These are phyloP conservation scores for Hemisphaericaspora xylofermentans DNA, from an alignment of 1,139 yeast species.

Conservation along the genomic window DNA sequence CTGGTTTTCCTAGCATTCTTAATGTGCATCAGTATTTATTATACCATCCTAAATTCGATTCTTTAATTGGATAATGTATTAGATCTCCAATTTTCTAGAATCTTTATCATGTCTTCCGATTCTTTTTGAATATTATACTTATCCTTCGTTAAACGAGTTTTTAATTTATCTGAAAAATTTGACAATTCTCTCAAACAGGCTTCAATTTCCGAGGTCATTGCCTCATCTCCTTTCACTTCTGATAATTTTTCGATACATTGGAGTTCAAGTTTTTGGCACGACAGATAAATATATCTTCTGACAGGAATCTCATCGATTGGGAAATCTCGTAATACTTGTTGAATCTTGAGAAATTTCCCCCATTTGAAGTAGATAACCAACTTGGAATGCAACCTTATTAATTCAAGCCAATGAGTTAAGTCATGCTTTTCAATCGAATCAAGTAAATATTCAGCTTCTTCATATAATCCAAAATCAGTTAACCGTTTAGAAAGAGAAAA, in stretches of 20 bases:
- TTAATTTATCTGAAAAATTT: conserved; percentile 37
- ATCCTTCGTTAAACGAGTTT: conserved; percentile 30
- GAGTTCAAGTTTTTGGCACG: neutral
- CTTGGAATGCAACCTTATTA: conserved; percentile 22
- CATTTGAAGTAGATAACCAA: neutral
- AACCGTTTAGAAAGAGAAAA: conserved; percentile 32
- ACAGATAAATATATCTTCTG: conserved; percentile 32
- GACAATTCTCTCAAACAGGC: conserved; percentile 19
- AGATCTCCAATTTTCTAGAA: conserved; percentile 2
- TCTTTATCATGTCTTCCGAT: neutral
- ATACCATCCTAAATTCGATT: neutral
- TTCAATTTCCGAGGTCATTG: conserved; percentile 4
- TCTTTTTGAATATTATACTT: conserved; percentile 21
- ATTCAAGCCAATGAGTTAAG: conserved; percentile 26
- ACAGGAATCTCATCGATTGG: conserved; percentile 30
- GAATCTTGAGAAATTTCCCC: conserved; percentile 20
- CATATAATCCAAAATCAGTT: conserved; percentile 27
- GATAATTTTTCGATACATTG: neutral
- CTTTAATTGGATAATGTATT: neutral
- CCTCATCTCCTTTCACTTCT: neutral
- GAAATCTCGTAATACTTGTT: conserved; percentile 25
- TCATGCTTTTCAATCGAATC: conserved; percentile 22
- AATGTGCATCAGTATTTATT: neutral
- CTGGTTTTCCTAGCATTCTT: too few relatives aligned
- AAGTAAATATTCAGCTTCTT: conserved; percentile 26